These are phyloP conservation scores for Salix suchowensis DNA, from an alignment of 345 rosid species.

Conservation along the genomic window DNA sequence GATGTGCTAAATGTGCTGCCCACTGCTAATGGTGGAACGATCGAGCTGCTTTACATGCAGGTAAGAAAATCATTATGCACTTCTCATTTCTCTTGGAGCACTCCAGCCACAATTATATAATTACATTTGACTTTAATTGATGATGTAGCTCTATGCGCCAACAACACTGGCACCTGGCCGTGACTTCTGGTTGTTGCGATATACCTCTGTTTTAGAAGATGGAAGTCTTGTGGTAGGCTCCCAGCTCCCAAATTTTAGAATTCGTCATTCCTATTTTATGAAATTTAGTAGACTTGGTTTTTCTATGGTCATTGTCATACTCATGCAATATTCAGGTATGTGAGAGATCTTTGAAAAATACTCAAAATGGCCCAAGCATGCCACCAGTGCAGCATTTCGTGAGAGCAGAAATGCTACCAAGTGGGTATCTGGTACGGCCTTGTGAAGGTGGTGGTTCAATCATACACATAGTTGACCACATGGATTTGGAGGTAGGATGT, in stretches of 20 bases:
- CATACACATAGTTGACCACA: slow-evolving; percentile 91
- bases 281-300: neutral
- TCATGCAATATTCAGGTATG: slow-evolving; percentile 52
- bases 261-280: neutral
- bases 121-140: neutral
- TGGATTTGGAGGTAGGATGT: slow-evolving; percentile 83
- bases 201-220: slow-evolving; percentile 93
- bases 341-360: slow-evolving; percentile 90
- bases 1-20: slow-evolving; percentile 97
- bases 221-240: slow-evolving; percentile 93
- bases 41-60: slow-evolving; percentile 99
- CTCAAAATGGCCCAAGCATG: slow-evolving; percentile 96
- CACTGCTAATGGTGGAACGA: slow-evolving; percentile 98
- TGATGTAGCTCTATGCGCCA: slow-evolving; percentile 85
- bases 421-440: slow-evolving; percentile 93
- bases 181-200: slow-evolving; percentile 96
- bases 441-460: slow-evolving; percentile 99
- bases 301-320: neutral
- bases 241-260: neutral
- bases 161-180: slow-evolving; percentile 98
- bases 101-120: neutral
- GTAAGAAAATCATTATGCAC: slow-evolving; percentile 25
- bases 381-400: slow-evolving; percentile 94
- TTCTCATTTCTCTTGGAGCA: neutral
- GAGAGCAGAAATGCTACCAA: slow-evolving; percentile 97